These are phyloP conservation scores for Amanita phalloides DNA, from an alignment of 768 basidiomycete genomes.

Conservation along the genomic window DNA sequence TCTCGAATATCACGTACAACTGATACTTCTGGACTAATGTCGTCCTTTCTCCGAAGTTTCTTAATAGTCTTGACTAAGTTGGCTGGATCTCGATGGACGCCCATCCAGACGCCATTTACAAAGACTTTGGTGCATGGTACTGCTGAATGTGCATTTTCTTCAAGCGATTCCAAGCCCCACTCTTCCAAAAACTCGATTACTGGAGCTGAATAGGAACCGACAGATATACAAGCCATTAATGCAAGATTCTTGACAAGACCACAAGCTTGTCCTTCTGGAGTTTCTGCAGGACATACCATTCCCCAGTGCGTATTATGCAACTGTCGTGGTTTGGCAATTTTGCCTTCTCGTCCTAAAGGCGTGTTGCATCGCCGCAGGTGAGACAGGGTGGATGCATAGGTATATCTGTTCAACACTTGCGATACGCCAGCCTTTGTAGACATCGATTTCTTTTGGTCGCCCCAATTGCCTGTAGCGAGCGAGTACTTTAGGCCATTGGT, in stretches of 20 bases:
- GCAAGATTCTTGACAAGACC: conserved; percentile 98
- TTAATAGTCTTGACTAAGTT: conserved; percentile 91
- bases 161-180: conserved; percentile 93
- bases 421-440: conserved; percentile 97
- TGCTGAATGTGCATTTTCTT: conserved; percentile 82
- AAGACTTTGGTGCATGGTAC: conserved; percentile 92
- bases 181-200: conserved; percentile 98
- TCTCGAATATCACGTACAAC: conserved; percentile 98
- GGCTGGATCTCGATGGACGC: conserved; percentile 91
- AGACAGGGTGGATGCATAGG: conserved; percentile 95
- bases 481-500: conserved; percentile 98
- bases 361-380: conserved; percentile 98
- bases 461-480: conserved; percentile 98
- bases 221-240: conserved; percentile 95
- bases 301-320: conserved; percentile 99
- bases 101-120: conserved; percentile 99
- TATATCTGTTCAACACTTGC: conserved; percentile 97
- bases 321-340: conserved; percentile 98
- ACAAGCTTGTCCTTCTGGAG: conserved; percentile 98
- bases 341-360: conserved; percentile 94
- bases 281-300: conserved; percentile 99
- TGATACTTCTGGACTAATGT: conserved; percentile 92
- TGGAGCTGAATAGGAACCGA: conserved; percentile 90
- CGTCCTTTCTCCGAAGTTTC: conserved; percentile 85
- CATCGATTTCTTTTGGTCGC: conserved; percentile 98